Base-by-base conservation (phyloP, 2,329 filamentous ascomycete genomes). In the Simplicillium aogashimaense region DNA sequence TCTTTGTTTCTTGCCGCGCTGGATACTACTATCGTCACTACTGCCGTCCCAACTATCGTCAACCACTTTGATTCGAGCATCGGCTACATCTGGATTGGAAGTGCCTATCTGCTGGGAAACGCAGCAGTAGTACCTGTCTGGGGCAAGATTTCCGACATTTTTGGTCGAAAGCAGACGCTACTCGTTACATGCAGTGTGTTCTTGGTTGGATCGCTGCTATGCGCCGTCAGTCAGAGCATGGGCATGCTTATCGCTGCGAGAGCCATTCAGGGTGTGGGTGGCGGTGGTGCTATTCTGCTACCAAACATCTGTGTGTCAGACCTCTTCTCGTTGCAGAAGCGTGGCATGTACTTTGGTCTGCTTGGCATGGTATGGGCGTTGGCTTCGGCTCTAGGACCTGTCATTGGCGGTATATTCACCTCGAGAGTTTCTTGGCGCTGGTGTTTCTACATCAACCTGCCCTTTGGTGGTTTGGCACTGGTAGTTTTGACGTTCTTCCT, bases 41-140 rank as follows among this genome's bases (percentile, higher is more conserved):
- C 80, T 0, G 77, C 81, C 6, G 67, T 83, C 6, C 80, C 81
- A 0, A 78, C 76, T 11, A 84, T 86, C 46, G 69, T 75, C 6
- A 59, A 61, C 28, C 68, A 83, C 44, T 74, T 89, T 45, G 53
- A 77, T 35, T 83, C 82, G 6, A 76, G 76, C 3, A 65, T 74
- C 13, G 83, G 83, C 17, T 89, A 88, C 59, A 74, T 80, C 38
- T 89, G 84, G 86, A 80, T 90, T 45, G 84, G 84, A 11, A 78
- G 74, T 29, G 77, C 83, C 3, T 90, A 84, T 52, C 66, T 87
- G 6, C 73, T 89, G 9, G 81, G 78, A 41, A 81, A 78, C 53
- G 78, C 82, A 1, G 74, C 69, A 56, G 72, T 74, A 1, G 75
- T 76, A 0, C 81, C 83, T 1, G 76, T 81, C 37, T 89, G 83